Percentiles rank a stretch among this genome's conserved stretches.
Conservation (phyloP, 2,329 filamentous ascomycete species). For the Bipolaris gigantea region DNA sequence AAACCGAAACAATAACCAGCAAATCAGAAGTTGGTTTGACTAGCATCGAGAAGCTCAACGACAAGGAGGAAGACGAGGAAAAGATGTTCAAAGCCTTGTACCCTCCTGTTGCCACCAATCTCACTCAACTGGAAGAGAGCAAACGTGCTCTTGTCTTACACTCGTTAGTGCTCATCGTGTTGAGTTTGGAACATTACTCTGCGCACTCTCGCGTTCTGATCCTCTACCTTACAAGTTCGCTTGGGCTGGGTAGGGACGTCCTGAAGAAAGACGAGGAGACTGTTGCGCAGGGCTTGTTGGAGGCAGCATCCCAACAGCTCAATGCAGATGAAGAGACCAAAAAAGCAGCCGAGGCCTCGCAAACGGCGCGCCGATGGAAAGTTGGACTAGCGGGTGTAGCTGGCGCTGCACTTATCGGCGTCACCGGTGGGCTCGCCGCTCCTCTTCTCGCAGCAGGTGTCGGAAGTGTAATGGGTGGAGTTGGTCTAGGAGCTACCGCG, state of each 20-base stretch:
- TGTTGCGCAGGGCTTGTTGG: constrained; percentile 72
- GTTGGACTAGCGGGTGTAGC: constrained; percentile 86
- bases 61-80: constrained; percentile 39
- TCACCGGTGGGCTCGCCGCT: constrained; percentile 77
- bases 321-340: constrained; percentile 76
- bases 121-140: constrained; percentile 62
- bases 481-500: constrained; percentile 72
- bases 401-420: constrained; percentile 82
- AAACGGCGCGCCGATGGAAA: constrained; percentile 70
- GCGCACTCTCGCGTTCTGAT: constrained; percentile 74
- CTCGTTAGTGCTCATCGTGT: constrained; percentile 68
- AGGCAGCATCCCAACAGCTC: constrained; percentile 70
- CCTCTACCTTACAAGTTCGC: constrained; percentile 68
- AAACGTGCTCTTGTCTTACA: constrained; percentile 71
- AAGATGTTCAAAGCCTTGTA: constrained; percentile 46
- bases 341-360: constrained; percentile 69
- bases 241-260: constrained; percentile 66
- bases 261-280: constrained; percentile 73
- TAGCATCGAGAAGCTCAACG: constrained; percentile 30
- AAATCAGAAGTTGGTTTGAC: constrained; percentile 27
- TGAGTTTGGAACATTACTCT: constrained; percentile 77
- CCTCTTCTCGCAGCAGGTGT: constrained; percentile 78
- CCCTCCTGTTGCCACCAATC: constrained; percentile 46
- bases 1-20: constrained; percentile 36
- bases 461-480: constrained; percentile 74